Base-by-base conservation (phyloP, 768 basidiomycete species). In the Termitomyces eurrhizus region DNA sequence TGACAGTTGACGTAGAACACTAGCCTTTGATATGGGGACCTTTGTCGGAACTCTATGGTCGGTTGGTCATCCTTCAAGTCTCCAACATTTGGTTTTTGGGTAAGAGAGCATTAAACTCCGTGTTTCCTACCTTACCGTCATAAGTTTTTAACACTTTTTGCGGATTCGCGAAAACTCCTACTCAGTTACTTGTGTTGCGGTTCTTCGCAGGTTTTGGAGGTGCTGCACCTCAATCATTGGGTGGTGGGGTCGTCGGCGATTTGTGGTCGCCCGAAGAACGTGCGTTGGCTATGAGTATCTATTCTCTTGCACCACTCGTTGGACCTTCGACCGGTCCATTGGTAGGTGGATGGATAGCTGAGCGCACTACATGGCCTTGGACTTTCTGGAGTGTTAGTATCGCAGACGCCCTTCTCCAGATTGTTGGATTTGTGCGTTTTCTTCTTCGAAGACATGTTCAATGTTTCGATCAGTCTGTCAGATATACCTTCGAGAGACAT, bases 171-270 rank as follows among this genome's bases (percentile, higher is more conserved):
- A 77, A 74, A 44, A 83, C 75, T 33, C 77, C 79, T 46, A 75
- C 76, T 0, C 78, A 85, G 60, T 72, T 88, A 61, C 76, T 87
- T 49, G 78, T 76, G 0, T 87, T 88, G 62, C 83, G 87, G 9
- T 86, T 88, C 66, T 70, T 88, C 2, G 76, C 85, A 2, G 86
- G 87, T 14, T 71, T 89, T 13, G 87, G 88, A 44, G 87, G 87
- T 1, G 80, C 81, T 44, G 87, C 86, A 3, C 85, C 86, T 13
- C 76, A 86, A n/a, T 75, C 80, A 13, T 75, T 86, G 18, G 86
- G 85, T 44, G 86, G 85, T 6, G 87, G 82, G 5, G 74, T 83
- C 16, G 69, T 85, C 4, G 78, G 79, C 1, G 83, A 85, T 61
- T 72, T 81, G 37, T 85, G 80, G 79, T 71, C 70, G 12, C 66